Conservation (phyloP, 192 early-diverging fungal species). For the Podila epigama region DNA sequence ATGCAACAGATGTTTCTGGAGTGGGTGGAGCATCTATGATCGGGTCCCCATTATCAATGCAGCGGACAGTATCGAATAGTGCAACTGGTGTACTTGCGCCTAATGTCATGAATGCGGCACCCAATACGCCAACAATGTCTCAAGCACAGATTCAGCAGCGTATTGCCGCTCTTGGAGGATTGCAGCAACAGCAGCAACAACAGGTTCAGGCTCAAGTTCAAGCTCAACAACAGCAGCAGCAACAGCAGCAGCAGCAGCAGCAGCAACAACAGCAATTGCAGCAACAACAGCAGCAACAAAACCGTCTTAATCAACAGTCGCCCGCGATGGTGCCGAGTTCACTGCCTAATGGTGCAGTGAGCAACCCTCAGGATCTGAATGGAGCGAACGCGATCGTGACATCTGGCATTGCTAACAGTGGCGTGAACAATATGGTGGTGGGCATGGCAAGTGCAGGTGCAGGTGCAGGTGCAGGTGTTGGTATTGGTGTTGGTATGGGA, state of each 20-base stretch:
- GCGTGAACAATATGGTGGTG: no score
- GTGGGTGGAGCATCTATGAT: constrained; percentile 22
- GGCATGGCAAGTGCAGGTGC: no score
- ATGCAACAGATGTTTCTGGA: constrained; percentile 3
- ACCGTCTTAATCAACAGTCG: constrained; percentile 15
- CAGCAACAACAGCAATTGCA: not conserved
- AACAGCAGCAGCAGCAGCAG: not conserved
- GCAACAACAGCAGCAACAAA: constrained; percentile 6
- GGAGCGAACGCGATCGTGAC: not conserved
- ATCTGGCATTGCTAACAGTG: not conserved
- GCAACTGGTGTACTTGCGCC: not conserved
- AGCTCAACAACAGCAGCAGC: constrained; percentile 3
- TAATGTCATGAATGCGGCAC: constrained; percentile 9
- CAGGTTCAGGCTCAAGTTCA: constrained; percentile 17
- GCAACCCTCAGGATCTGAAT: constrained; percentile 1
- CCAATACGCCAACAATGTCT: constrained; percentile 27
- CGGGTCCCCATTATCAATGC: constrained; percentile 37
- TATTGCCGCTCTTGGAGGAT: not conserved
- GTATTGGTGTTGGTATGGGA: no score
- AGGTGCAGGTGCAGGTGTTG: no score
- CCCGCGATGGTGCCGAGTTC: constrained; percentile 21
- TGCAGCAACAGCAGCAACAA: constrained; percentile 11
- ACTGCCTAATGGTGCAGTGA: constrained; percentile 6
- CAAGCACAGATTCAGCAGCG: constrained; percentile 28
- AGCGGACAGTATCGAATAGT: constrained; percentile 26